Evolutionary conservation across 176 grass and related monocot genomes (phyloP), one percentile per base, ranked within the genome.

Genomic region (Thinopyrum elongatum): DNA sequence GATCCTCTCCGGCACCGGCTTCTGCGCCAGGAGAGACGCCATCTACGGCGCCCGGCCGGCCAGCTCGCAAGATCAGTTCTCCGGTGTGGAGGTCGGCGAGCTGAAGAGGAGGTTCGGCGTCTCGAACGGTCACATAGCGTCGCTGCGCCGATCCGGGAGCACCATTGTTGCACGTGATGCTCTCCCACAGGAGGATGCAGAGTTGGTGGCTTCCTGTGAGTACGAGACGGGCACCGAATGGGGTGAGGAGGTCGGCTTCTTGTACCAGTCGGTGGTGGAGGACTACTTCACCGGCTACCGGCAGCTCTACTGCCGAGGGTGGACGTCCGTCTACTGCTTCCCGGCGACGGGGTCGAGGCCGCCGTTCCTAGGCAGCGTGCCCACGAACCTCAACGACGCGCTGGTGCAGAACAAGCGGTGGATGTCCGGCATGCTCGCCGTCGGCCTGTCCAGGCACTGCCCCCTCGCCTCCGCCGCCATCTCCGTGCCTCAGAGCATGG

Each of bases 271-370:
- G 27, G 74, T 94, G 8, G 72, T 92, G 1, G 94, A 92, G 86
- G 92, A 97, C 84, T 90, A 85, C 83, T 90, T 90, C 88, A 97
- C 94, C 39, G 92, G 92, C 34, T 97, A 76, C 53, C 65, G 86
- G 47, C 79, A 90, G 65, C 76, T 97, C 41, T 88, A 94, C 74
- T 85, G 82, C 28, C 79, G 80, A 5, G 92, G 92, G 2, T 97
- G 94, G 94, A 88, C 74, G 14, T 94, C 94, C 6, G 84, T 76
- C 62, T 94, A 90, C 87, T 94, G 58, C 83, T 83, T 75, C 83
- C 87, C 83, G 10, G 16, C 69, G 7, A 6, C 69, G 19, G 16
- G 33, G 4, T 49, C 65, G 2, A 86, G 68, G 9, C 80, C 85
- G 15, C 59, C 94, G 44, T 97, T 97, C 84, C 82, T 88, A 0